Evolutionary conservation across 495 filamentous ascomycete species (phyloP).

Genomic region (Rhizodiscina lignyota): DNA sequence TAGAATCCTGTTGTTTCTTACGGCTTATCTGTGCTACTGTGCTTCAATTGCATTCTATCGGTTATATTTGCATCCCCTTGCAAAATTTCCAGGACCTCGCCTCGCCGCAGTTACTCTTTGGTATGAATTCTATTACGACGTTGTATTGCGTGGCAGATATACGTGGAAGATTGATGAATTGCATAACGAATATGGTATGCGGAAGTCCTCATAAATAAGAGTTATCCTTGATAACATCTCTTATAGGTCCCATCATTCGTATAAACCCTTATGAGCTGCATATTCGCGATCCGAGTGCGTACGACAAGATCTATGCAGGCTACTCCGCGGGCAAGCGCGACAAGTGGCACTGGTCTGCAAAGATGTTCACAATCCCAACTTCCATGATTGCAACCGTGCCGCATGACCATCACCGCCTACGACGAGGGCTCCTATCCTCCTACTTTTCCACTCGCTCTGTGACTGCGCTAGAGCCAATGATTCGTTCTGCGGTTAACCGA

Average conservation of each 20-base stretch:
- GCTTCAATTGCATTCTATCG: no score
- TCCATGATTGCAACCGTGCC: slow-evolving; percentile 4
- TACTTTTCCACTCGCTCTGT: slow-evolving; percentile 9
- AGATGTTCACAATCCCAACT: neutral
- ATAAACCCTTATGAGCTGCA: slow-evolving; percentile 16
- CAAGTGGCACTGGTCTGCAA: neutral
- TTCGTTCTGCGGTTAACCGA: slow-evolving; percentile 2
- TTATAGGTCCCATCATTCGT: slow-evolving; percentile 19
- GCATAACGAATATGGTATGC: slow-evolving; percentile 6
- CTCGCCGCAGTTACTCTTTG: slow-evolving; percentile 4
- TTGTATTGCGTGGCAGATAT: slow-evolving; percentile 2
- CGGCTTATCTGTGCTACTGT: no score
- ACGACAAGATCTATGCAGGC: slow-evolving; percentile 10
- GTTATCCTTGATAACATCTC: no score
- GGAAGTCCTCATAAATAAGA: no score
- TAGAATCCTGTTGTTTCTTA: no score
- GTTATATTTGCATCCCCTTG: no score
- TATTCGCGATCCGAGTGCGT: slow-evolving; percentile 13
- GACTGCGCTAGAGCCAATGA: slow-evolving; percentile 1
- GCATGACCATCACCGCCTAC: slow-evolving; percentile 5
- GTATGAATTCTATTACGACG: slow-evolving; percentile 8
- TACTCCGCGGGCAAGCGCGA: neutral
- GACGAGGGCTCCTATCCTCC: slow-evolving; percentile 6
- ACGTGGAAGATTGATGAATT: slow-evolving; percentile 5
- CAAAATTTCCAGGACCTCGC: no score